phyloP scores from a whole-genome alignment of 2,329 filamentous ascomycete genomes.

The Davidsoniella neocaledoniae region DNA sequence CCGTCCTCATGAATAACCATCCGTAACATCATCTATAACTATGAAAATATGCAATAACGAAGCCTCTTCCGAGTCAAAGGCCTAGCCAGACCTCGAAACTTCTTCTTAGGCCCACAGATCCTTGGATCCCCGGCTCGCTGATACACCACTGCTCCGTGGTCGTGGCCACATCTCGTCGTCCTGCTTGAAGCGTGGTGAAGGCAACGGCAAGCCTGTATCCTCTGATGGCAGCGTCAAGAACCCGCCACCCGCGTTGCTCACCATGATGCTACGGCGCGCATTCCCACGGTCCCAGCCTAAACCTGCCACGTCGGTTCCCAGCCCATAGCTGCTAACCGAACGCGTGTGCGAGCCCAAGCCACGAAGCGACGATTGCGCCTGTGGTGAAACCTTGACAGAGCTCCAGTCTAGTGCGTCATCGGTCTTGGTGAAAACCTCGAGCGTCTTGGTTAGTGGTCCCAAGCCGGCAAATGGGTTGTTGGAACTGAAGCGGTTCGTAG shows the following conservation, averaged over 20 bases:
- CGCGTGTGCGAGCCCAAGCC: conserved; percentile 17
- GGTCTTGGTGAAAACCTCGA: conserved; percentile 44
- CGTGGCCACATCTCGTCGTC: conserved; percentile 26
- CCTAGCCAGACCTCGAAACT: no score
- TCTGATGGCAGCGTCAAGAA: conserved; percentile 35
- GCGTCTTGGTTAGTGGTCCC: conserved; percentile 31
- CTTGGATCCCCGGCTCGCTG: conserved; percentile 21
- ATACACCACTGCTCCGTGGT: conserved; percentile 27
- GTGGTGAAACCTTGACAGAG: conserved; percentile 32
- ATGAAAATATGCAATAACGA: no score
- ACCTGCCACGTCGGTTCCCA: conserved; percentile 33
- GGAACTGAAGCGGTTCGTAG: conserved; percentile 33
- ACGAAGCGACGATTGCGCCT: conserved; percentile 14
- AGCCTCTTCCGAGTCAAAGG: no score
- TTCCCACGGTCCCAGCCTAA: conserved; percentile 34
- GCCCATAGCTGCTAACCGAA: conserved; percentile 39
- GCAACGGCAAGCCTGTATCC: conserved; percentile 12
- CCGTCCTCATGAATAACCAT: no score
- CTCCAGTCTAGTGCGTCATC: conserved; percentile 43
- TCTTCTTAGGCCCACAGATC: conserved; percentile 26
- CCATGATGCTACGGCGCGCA: conserved; percentile 35
- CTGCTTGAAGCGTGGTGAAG: conserved; percentile 12
- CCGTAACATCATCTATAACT: no score
- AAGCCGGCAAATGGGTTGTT: conserved; percentile 39
- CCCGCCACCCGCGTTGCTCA: conserved; percentile 30